Conservation (phyloP, 257 asterid species). For the Solanum sejunctum region DNA sequence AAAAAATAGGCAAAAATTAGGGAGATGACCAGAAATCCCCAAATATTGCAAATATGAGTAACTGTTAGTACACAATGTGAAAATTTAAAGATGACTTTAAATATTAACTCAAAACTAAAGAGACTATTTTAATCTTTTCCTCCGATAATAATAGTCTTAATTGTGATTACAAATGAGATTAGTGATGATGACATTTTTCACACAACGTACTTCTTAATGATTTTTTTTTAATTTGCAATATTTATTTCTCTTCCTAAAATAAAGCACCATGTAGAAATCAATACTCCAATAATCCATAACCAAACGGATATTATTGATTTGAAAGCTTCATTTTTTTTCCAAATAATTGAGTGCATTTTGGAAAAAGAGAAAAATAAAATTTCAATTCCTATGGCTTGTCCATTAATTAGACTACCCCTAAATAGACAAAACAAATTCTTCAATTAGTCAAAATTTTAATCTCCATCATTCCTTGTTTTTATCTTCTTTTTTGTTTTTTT, state of each 20-base stretch:
- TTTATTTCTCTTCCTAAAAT: background rate
- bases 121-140: no score
- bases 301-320: background rate
- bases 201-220: no score
- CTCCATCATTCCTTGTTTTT: background rate
- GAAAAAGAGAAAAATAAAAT: background rate
- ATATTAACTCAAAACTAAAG: no score
- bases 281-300: no score
- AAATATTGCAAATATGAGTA: no score
- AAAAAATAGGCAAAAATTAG: no score
- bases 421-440: background rate
- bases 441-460: background rate
- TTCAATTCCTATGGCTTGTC: background rate
- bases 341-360: background rate
- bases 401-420: background rate
- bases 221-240: background rate
- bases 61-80: no score
- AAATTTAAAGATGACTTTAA: no score
- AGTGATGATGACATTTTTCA: no score
- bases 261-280: background rate
- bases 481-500: background rate
- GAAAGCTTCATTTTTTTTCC: background rate
- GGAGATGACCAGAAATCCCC: no score
- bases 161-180: background rate
- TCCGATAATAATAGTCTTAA: no score